phyloP scores from a whole-genome alignment of 495 filamentous ascomycete genomes.

The Penicillium pancosmium region DNA sequence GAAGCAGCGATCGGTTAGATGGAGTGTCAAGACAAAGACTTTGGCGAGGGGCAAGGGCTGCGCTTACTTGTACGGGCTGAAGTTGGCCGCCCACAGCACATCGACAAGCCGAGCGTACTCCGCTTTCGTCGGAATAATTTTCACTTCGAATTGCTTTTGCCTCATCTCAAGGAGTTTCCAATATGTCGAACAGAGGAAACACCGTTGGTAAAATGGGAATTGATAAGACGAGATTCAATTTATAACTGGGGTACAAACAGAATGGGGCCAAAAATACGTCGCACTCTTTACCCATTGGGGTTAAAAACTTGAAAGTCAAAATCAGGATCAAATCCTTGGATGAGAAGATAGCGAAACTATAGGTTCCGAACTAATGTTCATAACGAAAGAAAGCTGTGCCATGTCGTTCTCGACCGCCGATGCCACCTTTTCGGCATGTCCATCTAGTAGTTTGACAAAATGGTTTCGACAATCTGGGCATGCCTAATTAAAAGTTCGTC shows the following conservation, averaged over 20 bases:
- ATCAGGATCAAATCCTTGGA: too few species aligned
- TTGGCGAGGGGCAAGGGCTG: background rate
- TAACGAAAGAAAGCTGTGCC: too few species aligned
- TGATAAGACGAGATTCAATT: too few species aligned
- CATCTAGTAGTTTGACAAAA: conserved; percentile 2
- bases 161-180: background rate
- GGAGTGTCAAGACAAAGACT: background rate
- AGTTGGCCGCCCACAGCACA: conserved; percentile 17
- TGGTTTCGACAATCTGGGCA: conserved; percentile 19
- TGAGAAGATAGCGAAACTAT: too few species aligned
- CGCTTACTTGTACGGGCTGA: conserved; percentile 16
- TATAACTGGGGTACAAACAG: background rate
- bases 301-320: background rate
- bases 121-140: conserved; percentile 6
- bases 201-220: too few species aligned
- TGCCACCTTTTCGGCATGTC: too few species aligned
- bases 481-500: conserved; percentile 30
- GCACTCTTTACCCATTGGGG: background rate
- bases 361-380: too few species aligned
- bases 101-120: conserved; percentile 15
- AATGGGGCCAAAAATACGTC: conserved; percentile 1
- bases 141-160: conserved; percentile 6
- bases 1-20: background rate
- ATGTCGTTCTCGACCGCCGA: too few species aligned
- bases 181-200: background rate